A percentile compares a stretch with the other conserved stretches of the same genome.
These are phyloP conservation scores for Metarhizium rileyi DNA, from an alignment of 2,329 filamentous ascomycete genomes.

Conservation along the genomic window DNA sequence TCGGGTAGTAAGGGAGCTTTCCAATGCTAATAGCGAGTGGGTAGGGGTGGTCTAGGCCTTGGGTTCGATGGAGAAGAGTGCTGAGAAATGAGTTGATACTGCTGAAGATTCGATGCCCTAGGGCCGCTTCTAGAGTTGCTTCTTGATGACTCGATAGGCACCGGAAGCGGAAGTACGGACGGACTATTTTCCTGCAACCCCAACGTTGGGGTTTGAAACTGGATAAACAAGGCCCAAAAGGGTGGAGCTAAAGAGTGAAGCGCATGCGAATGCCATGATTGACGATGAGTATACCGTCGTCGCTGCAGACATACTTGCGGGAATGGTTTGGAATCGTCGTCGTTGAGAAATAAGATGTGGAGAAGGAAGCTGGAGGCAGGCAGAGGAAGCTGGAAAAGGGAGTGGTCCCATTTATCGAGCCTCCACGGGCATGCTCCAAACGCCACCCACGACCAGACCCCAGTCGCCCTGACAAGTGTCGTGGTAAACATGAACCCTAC, in stretches of 20 bases:
- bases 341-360: background rate
- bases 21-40: background rate
- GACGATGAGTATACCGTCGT: background rate
- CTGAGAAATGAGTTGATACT: background rate
- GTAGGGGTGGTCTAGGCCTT: background rate
- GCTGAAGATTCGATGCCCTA: slow-evolving; percentile 10
- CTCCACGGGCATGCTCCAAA: too few relatives aligned
- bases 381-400: background rate
- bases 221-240: background rate
- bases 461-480: too few relatives aligned
- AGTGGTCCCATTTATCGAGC: too few relatives aligned
- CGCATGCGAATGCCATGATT: background rate
- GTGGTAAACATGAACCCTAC: too few relatives aligned
- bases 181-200: slow-evolving; percentile 35
- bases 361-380: too few relatives aligned
- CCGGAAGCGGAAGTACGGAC: slow-evolving; percentile 14
- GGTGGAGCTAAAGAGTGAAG: background rate
- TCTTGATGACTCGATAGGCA: slow-evolving; percentile 13
- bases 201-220: slow-evolving; percentile 35
- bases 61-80: background rate
- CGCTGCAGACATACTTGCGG: slow-evolving; percentile 2
- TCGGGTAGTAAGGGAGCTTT: background rate
- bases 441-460: too few relatives aligned
- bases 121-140: slow-evolving; percentile 15
- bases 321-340: background rate